Evolutionary conservation across 164 flowering plant genomes (phyloP).

Genomic region (Houttuynia cordata): DNA sequence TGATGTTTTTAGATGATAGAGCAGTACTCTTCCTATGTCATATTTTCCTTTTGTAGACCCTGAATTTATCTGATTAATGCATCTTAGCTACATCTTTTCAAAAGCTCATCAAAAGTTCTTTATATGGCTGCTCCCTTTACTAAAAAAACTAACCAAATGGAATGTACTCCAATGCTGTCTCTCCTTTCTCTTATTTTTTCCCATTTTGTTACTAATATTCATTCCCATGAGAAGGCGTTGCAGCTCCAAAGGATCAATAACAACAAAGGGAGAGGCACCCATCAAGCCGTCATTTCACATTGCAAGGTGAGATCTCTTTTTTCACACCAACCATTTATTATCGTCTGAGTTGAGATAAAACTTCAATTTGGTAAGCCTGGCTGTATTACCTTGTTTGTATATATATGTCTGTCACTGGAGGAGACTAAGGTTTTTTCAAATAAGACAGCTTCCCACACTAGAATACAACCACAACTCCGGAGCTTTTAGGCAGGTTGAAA

Average conservation of each 20-base stretch:
- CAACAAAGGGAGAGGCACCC: neutral
- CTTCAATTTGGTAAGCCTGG: neutral
- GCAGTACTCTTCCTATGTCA: conserved; percentile 2
- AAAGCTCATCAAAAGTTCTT: neutral
- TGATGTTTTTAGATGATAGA: neutral
- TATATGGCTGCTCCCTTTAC: neutral
- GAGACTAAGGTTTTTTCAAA: neutral
- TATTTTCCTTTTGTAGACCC: conserved; percentile 6
- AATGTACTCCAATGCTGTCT: neutral
- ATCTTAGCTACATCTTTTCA: neutral
- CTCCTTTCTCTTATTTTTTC: neutral
- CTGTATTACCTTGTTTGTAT: too few relatives aligned
- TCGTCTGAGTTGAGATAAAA: neutral
- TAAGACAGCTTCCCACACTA: neutral
- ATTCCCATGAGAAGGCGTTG: neutral
- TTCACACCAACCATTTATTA: neutral
- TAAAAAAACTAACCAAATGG: neutral
- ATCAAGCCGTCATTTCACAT: neutral
- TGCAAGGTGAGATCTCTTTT: neutral
- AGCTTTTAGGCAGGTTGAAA: neutral
- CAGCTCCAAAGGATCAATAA: neutral
- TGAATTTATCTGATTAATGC: conserved; percentile 2
- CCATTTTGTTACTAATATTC: neutral
- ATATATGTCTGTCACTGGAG: neutral
- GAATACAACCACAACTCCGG: neutral